Percentiles rank a stretch among this genome's conserved stretches.
Evolutionary conservation across 1,284 basidiomycete genomes (phyloP).

Genomic region (Trichosporon ovoides): DNA sequence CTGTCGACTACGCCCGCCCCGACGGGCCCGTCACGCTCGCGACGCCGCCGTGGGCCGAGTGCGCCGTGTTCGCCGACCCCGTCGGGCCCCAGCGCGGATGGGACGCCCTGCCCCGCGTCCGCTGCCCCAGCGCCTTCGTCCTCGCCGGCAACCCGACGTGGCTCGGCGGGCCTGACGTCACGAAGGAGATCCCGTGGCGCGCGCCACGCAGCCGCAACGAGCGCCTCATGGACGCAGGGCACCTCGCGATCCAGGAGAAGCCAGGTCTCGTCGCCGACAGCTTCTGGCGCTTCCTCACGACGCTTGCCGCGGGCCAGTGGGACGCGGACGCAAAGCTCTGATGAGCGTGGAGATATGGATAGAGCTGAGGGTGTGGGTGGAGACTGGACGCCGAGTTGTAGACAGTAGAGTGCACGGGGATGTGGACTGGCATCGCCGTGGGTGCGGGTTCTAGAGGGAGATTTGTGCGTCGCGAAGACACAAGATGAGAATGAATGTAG

Average conservation of each 20-base stretch:
- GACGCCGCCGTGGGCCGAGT: slow-evolving; percentile 37
- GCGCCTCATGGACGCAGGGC: slow-evolving; percentile 28
- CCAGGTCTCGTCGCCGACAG: slow-evolving; percentile 32
- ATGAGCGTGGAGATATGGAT: too few relatives aligned
- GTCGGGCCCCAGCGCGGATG: slow-evolving; percentile 29
- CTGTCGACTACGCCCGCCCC: slow-evolving; percentile 18
- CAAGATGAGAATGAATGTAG: too few relatives aligned
- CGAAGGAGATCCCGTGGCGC: slow-evolving; percentile 31
- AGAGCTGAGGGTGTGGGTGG: too few relatives aligned
- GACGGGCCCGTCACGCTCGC: slow-evolving; percentile 28
- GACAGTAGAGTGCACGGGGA: background rate
- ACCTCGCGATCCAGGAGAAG: slow-evolving; percentile 32
- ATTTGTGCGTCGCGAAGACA: too few relatives aligned
- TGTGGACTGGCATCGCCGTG: too few relatives aligned
- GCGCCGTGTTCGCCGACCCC: slow-evolving; percentile 34
- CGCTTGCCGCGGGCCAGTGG: slow-evolving; percentile 10
- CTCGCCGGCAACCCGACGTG: slow-evolving; percentile 19
- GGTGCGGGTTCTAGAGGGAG: too few relatives aligned
- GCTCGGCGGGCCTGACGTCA: slow-evolving; percentile 27
- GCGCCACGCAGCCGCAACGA: slow-evolving; percentile 29
- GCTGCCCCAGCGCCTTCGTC: slow-evolving; percentile 30
- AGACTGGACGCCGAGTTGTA: too few relatives aligned
- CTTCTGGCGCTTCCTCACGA: slow-evolving; percentile 27
- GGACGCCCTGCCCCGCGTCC: slow-evolving; percentile 30
- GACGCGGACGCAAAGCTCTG: slow-evolving; percentile 2